Evolutionary conservation across 169 alveolate genomes (phyloP).

Genomic region (Plasmodium vivax): DNA sequence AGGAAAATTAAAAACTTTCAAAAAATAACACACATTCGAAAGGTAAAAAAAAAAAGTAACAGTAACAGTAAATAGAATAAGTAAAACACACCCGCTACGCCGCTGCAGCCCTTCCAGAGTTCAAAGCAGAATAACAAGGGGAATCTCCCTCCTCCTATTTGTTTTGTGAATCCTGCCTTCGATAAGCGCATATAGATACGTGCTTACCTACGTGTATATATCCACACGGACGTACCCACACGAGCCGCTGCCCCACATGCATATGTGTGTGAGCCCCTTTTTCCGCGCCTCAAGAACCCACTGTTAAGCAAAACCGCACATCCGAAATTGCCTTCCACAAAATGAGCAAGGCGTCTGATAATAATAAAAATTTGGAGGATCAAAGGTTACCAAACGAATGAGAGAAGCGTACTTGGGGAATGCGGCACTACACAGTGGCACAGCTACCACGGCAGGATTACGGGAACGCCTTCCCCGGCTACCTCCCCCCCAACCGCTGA

Average conservation of each 20-base stretch:
- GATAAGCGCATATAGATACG: neutral
- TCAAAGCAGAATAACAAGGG: neutral
- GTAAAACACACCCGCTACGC: neutral
- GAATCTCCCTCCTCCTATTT: neutral
- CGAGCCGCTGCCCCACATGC: neutral
- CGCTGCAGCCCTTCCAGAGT: neutral
- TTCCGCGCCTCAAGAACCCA: neutral
- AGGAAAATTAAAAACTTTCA: neutral
- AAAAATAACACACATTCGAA: neutral
- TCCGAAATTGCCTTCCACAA: neutral
- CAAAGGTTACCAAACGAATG: slow-evolving; percentile 27
- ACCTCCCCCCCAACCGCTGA: neutral
- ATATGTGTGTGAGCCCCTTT: neutral
- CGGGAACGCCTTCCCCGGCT: neutral
- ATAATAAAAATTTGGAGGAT: slow-evolving; percentile 50
- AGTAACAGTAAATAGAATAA: neutral
- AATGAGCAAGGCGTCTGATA: slow-evolving; percentile 58
- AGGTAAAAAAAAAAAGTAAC: neutral
- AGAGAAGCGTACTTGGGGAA: neutral
- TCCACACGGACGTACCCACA: neutral
- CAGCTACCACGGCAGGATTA: neutral
- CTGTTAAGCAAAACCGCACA: neutral
- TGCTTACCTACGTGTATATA: neutral
- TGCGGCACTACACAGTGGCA: neutral
- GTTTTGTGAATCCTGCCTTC: neutral